Evolutionary conservation across 768 basidiomycete genomes (phyloP).

Genomic region (Russula dissimulans): DNA sequence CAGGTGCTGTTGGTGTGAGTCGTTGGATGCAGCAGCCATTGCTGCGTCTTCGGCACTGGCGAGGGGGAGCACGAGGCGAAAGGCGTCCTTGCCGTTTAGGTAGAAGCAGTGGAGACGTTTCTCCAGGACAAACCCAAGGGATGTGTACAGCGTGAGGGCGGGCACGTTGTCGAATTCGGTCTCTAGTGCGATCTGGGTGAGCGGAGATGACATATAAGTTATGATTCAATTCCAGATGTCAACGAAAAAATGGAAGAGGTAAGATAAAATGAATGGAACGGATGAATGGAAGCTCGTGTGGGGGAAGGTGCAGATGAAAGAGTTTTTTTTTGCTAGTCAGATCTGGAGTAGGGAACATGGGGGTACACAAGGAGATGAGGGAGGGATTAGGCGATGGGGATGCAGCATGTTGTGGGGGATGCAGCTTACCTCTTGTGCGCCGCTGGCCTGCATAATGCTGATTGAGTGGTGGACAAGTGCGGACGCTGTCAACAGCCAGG

Average conservation of each 20-base stretch:
- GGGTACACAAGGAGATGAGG: not conserved
- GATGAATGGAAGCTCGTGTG: slow-evolving; percentile 22
- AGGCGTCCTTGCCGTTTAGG: slow-evolving; percentile 94
- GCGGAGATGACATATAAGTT: not conserved
- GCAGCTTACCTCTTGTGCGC: slow-evolving; percentile 71
- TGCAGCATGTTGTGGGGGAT: slow-evolving; percentile 11
- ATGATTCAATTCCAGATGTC: not conserved
- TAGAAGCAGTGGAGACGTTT: slow-evolving; percentile 94
- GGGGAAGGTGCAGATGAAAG: slow-evolving; percentile 39
- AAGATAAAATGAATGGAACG: not conserved
- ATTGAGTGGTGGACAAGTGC: slow-evolving; percentile 77
- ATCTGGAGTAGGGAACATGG: not conserved
- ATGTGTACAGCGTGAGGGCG: slow-evolving; percentile 82
- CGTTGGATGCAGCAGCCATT: too few species aligned
- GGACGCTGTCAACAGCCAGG: slow-evolving; percentile 3
- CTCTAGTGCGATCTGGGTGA: slow-evolving; percentile 78
- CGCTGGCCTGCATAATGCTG: slow-evolving; percentile 70
- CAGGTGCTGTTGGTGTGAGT: not conserved
- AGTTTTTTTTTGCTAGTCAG: not conserved
- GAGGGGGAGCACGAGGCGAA: slow-evolving; percentile 63
- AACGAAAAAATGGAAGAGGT: not conserved
- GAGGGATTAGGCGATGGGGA: slow-evolving; percentile 12
- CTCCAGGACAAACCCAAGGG: slow-evolving; percentile 91
- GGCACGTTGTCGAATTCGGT: slow-evolving; percentile 91
- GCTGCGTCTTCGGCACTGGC: slow-evolving; percentile 22